Conservation (phyloP, 345 rosid species). For the Erodium maritimum region DNA sequence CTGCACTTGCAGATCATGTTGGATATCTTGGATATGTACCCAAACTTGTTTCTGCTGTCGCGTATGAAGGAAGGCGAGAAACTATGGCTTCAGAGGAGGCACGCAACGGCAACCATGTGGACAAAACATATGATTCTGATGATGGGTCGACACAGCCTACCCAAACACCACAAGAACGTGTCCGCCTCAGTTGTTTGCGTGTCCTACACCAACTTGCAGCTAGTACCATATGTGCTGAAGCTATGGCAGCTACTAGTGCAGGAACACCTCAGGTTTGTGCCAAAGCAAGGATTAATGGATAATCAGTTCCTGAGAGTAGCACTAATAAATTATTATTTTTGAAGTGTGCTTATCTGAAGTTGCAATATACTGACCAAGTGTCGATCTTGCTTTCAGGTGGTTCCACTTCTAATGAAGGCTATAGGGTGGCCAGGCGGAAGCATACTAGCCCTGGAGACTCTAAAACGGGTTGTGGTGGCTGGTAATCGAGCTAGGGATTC, state of each 20-base stretch:
- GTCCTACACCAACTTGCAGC: conserved; percentile 98
- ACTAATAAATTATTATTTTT: no score
- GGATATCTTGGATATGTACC: conserved; percentile 98
- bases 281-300: neutral
- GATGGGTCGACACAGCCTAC: conserved; percentile 43
- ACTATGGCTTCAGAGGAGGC: conserved; percentile 70
- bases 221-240: conserved; percentile 93
- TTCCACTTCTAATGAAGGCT: conserved; percentile 98
- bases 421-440: conserved; percentile 99
- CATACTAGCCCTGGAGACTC: conserved; percentile 92
- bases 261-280: conserved; percentile 73
- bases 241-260: conserved; percentile 97
- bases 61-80: conserved; percentile 86
- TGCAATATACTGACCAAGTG: no score
- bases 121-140: conserved; percentile 34
- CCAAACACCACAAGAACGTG: conserved; percentile 93
- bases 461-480: conserved; percentile 90
- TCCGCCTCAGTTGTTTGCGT: conserved; percentile 96
- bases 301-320: neutral
- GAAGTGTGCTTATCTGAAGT: neutral
- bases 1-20: conserved; percentile 95
- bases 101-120: conserved; percentile 35
- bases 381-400: conserved; percentile 34
- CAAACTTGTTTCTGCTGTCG: conserved; percentile 94
- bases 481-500: conserved; percentile 99